Percentiles rank a stretch among this genome's conserved stretches.
Conservation (phyloP, 2,329 filamentous ascomycete genomes). For the Drechmeria coniospora region DNA sequence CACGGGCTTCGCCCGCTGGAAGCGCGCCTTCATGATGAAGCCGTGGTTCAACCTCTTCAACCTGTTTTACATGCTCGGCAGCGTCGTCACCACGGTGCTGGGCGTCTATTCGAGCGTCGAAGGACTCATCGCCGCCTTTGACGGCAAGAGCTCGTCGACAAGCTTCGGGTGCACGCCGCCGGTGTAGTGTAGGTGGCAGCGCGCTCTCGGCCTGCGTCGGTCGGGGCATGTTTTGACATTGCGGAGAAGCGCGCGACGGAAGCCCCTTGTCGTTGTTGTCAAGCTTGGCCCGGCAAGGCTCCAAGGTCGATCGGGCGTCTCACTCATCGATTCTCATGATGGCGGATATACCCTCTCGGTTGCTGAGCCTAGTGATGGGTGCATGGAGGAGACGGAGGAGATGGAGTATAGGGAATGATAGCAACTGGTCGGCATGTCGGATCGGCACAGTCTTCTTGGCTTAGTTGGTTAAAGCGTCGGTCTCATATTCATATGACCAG, state of each 20-base stretch:
- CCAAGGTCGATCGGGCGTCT: too few relatives aligned
- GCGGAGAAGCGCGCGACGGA: too few relatives aligned
- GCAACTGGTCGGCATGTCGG: neutral
- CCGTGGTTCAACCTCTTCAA: constrained; percentile 1
- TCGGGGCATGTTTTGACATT: too few relatives aligned
- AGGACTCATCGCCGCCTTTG: constrained; percentile 1
- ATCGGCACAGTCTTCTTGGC: constrained; percentile 14
- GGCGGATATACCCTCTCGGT: too few relatives aligned
- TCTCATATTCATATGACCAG: constrained; percentile 6
- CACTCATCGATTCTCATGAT: too few relatives aligned
- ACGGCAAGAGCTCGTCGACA: constrained; percentile 1
- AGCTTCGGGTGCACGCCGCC: constrained; percentile 3
- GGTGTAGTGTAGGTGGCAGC: too few relatives aligned
- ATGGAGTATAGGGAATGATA: neutral
- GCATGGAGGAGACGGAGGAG: constrained; percentile 2
- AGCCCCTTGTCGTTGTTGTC: too few relatives aligned
- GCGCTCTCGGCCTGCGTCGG: too few relatives aligned
- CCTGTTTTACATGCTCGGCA: constrained; percentile 2
- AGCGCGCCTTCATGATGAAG: constrained; percentile 1
- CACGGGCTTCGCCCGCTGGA: constrained; percentile 2
- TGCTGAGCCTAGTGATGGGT: too few relatives aligned
- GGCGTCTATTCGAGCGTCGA: constrained; percentile 2
- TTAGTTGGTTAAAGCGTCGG: constrained; percentile 23
- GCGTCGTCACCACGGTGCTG: constrained; percentile 1
- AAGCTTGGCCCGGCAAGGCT: too few relatives aligned